Evolutionary conservation across 2,329 filamentous ascomycete genomes (phyloP).

Genomic region (Tricladium varicosporioides): DNA sequence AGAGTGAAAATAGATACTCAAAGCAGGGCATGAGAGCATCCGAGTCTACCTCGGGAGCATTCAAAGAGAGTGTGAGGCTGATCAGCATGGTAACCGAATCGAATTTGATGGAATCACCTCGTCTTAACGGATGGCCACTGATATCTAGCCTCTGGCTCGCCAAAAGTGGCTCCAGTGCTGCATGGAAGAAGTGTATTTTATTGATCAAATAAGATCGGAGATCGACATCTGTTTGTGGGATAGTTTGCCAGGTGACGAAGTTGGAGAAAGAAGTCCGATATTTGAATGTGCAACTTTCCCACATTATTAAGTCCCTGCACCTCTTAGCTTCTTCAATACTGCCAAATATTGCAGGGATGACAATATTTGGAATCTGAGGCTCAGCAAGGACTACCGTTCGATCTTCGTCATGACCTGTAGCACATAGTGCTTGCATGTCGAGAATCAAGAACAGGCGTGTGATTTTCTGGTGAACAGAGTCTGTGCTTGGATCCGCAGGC

Average conservation of each 20-base stretch:
- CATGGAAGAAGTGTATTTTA: constrained; percentile 12
- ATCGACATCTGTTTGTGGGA: constrained; percentile 7
- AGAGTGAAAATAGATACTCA: constrained; percentile 46
- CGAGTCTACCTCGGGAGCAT: constrained; percentile 14
- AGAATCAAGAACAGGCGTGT: constrained; percentile 59
- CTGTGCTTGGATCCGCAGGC: constrained; percentile 31
- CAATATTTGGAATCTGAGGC: constrained; percentile 55
- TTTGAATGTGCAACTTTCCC: constrained; percentile 40
- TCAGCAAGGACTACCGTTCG: constrained; percentile 64
- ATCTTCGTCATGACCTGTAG: constrained; percentile 46
- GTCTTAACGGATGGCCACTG: constrained; percentile 33
- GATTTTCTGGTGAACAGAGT: constrained; percentile 50
- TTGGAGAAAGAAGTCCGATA: constrained; percentile 18
- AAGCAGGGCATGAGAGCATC: constrained; percentile 44
- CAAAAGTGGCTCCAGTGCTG: constrained; percentile 36
- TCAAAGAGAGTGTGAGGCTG: constrained; percentile 12
- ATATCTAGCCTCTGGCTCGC: constrained; percentile 48
- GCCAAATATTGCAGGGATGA: constrained; percentile 45
- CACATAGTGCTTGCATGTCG: constrained; percentile 43
- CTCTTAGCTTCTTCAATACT: constrained; percentile 28
- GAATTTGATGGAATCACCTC: constrained; percentile 14
- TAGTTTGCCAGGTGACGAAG: constrained; percentile 34
- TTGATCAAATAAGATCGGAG: constrained; percentile 17
- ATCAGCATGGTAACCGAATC: constrained; percentile 10
- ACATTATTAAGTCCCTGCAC: constrained; percentile 26